These are phyloP conservation scores for Cetradonia linearis DNA, from an alignment of 495 filamentous ascomycete genomes.

Conservation along the genomic window DNA sequence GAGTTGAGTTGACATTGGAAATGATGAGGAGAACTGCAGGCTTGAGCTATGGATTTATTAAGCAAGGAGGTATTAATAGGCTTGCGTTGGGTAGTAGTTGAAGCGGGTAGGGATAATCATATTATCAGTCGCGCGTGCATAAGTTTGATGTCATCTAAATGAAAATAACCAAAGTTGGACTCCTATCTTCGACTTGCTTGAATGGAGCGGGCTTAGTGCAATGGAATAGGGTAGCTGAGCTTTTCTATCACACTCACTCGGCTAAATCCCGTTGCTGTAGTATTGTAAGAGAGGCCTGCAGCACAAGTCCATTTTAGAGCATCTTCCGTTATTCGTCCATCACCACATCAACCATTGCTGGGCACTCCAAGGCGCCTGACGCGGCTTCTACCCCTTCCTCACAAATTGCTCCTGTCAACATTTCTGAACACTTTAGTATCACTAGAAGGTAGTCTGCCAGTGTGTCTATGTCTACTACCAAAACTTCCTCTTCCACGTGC, in stretches of 20 bases:
- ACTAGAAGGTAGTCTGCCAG: background rate
- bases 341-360: background rate
- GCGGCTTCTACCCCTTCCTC: background rate
- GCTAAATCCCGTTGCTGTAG: background rate
- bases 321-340: too few relatives aligned
- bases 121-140: background rate
- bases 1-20: background rate
- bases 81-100: too few relatives aligned
- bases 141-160: background rate
- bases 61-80: too few relatives aligned
- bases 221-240: too few relatives aligned
- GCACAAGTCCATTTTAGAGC: background rate
- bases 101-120: too few relatives aligned
- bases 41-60: too few relatives aligned
- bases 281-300: background rate
- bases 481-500: background rate
- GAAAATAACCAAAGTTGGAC: too few relatives aligned
- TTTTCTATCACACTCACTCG: background rate
- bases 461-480: background rate
- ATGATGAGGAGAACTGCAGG: too few relatives aligned
- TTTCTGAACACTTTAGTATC: background rate
- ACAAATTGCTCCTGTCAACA: background rate
- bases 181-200: too few relatives aligned
- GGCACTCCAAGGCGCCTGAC: background rate
- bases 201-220: background rate